Conservation (phyloP, 352 stramenopile species). For the Pythium sukuiense region DNA sequence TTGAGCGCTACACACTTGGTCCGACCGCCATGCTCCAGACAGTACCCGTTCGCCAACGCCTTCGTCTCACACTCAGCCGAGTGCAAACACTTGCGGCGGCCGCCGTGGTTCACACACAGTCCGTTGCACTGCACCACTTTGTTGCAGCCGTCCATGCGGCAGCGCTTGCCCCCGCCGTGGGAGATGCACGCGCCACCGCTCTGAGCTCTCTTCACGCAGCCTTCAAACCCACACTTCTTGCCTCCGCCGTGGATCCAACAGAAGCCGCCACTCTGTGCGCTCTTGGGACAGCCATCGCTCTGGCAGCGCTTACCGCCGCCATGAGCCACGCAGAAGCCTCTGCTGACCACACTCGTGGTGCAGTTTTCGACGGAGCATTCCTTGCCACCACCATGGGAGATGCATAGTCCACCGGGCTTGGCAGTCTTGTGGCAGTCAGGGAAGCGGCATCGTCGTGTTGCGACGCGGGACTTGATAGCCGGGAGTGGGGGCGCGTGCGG, state of each 20-base stretch:
- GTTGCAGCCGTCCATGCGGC: constrained; percentile 45
- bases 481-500: no score
- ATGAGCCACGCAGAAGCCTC: constrained; percentile 60
- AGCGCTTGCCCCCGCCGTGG: constrained; percentile 52
- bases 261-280: constrained; percentile 49
- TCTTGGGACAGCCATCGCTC: constrained; percentile 46
- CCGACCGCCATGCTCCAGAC: no score
- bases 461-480: no score
- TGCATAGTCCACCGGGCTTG: constrained; percentile 54
- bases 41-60: no score
- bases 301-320: constrained; percentile 64
- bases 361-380: constrained; percentile 51
- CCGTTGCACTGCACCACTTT: constrained; percentile 68
- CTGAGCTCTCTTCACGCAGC: constrained; percentile 47
- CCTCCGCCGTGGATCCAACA: constrained; percentile 59
- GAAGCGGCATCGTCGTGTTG: constrained; percentile 37
- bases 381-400: constrained; percentile 54
- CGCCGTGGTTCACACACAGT: constrained; percentile 54
- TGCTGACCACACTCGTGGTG: constrained; percentile 53
- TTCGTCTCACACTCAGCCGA: no score
- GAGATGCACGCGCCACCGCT: constrained; percentile 45
- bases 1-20: no score
- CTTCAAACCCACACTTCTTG: constrained; percentile 42
- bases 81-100: constrained; percentile 46
- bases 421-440: constrained; percentile 47